phyloP scores from a whole-genome alignment of 108 stramenopile genomes.

The Nitzschia sp. region DNA sequence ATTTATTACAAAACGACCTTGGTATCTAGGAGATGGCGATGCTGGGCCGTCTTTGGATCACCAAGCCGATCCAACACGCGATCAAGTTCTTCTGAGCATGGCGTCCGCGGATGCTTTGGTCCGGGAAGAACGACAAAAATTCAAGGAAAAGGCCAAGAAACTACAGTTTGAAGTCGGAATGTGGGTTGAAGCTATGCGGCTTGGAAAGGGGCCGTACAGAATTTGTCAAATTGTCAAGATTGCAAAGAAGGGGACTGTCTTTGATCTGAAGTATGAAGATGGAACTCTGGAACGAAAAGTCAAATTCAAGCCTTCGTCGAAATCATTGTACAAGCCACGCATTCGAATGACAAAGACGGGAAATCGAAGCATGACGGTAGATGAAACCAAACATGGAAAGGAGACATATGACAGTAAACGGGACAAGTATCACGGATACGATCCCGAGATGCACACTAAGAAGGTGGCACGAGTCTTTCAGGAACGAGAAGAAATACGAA shows the following conservation, averaged over 20 bases:
- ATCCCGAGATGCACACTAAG: slow-evolving; percentile 65
- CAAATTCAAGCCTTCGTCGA: slow-evolving; percentile 46
- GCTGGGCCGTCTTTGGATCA: slow-evolving; percentile 91
- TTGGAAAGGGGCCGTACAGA: slow-evolving; percentile 80
- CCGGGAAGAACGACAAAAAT: slow-evolving; percentile 51
- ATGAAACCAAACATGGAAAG: slow-evolving; percentile 61
- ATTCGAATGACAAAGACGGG: slow-evolving; percentile 90
- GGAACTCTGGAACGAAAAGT: slow-evolving; percentile 74
- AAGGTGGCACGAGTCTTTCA: slow-evolving; percentile 57
- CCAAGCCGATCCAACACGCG: slow-evolving; percentile 62
- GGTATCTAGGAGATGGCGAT: slow-evolving; percentile 91
- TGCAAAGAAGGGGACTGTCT: slow-evolving; percentile 59
- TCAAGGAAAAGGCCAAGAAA: slow-evolving; percentile 42
- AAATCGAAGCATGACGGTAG: slow-evolving; percentile 42
- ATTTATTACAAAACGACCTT: slow-evolving; percentile 97
- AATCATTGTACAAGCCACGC: slow-evolving; percentile 70
- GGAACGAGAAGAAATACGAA: slow-evolving; percentile 69
- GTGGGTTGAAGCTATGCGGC: slow-evolving; percentile 90
- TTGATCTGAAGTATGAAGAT: slow-evolving; percentile 84
- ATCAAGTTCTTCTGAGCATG: slow-evolving; percentile 50
- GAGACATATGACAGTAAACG: slow-evolving; percentile 90
- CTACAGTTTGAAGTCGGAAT: slow-evolving; percentile 64
- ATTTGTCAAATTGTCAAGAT: slow-evolving; percentile 84
- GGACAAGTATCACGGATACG: slow-evolving; percentile 91
- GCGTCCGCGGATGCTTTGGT: slow-evolving; percentile 64